A percentile compares a stretch with the other conserved stretches of the same genome.
These are phyloP conservation scores for Striga hermonthica DNA, from an alignment of 305 asterid genomes.

Conservation along the genomic window DNA sequence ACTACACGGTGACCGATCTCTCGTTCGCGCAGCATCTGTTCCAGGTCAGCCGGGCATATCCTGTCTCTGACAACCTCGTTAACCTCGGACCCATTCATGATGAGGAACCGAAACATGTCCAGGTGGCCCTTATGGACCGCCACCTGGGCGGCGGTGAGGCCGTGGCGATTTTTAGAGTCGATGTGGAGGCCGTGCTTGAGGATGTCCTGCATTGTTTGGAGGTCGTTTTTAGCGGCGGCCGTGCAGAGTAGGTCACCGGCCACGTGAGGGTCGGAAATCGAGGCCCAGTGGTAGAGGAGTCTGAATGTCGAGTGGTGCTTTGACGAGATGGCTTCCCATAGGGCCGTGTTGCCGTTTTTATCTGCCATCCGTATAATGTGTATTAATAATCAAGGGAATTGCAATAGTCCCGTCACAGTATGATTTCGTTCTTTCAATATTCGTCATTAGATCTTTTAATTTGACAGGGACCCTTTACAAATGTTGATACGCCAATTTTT, in stretches of 20 bases:
- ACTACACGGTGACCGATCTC: conserved; percentile 65
- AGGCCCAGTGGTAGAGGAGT: conserved; percentile 78
- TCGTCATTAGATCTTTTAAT: too few relatives aligned
- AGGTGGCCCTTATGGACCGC: conserved; percentile 49
- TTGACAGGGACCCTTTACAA: too few relatives aligned
- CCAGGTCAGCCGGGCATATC: conserved; percentile 39
- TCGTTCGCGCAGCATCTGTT: conserved; percentile 44
- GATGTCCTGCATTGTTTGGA: conserved; percentile 51
- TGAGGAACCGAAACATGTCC: conserved; percentile 64
- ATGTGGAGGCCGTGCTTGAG: conserved; percentile 65
- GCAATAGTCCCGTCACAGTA: too few relatives aligned
- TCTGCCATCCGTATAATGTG: conserved; percentile 38
- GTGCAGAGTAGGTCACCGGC: conserved; percentile 80
- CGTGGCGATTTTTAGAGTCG: conserved; percentile 66
- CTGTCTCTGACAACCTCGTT: conserved; percentile 37
- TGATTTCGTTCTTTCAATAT: too few relatives aligned
- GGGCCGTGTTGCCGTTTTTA: conserved; percentile 66
- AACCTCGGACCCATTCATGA: conserved; percentile 79
- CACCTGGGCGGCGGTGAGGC: conserved; percentile 60
- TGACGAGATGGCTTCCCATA: conserved; percentile 74
- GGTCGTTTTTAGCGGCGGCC: conserved; percentile 60
- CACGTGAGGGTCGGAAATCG: conserved; percentile 62
- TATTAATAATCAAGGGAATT: conserved; percentile 10
- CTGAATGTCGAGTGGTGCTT: conserved; percentile 70
- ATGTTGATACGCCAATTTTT: too few relatives aligned